Base-by-base conservation (phyloP, 768 basidiomycete genomes). In the Antrodiella citrinella region DNA sequence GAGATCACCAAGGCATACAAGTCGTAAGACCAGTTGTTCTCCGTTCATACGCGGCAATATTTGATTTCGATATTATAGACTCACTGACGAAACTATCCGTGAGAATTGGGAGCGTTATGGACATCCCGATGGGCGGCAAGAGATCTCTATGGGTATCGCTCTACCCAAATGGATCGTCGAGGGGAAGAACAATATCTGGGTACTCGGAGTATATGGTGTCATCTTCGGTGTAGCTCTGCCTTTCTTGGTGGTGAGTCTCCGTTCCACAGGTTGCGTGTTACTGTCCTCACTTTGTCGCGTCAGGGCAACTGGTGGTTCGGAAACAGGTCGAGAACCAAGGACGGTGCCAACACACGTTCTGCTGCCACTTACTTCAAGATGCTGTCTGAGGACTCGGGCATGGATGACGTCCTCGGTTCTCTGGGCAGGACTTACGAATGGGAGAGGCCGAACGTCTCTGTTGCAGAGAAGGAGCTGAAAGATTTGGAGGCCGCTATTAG, bases 241-340 rank as follows among this genome's bases (percentile, higher is more conserved):
- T 21, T 78, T 76, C 35, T 72, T 95, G 43, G 95, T 99, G 48
- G 89, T 81, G 62, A 44, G 74, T 69, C 20, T 4, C 10, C 26
- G 20, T 20, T 21, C n/a, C 26, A n/a, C 23, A 20, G n/a, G 0
- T 7, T 4, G 4, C 23, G 23, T 19, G n/a, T n/a, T n/a, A n/a
- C n/a, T n/a, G n/a, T n/a, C 2, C 3, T 20, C 19, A 26, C 23
- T 23, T 3, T 43, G 1, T 42, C 23, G 40, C 18, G 47, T 5
- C 57, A 85, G 84, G 87, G 91, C 12, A 80, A 83, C 26, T 98
- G 96, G 96, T 99, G 96, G 96, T 99, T 97, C 61, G 90, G 91
- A 3, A 89, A 82, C 57, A 77, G 88, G 50, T 75, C 81, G 55
- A 84, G 80, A 66, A 99, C 96, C 13, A 94, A 96, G 66, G 96